These are phyloP conservation scores for Cyamopsis tetragonoloba DNA, from an alignment of 306 rosid genomes.

Conservation along the genomic window DNA sequence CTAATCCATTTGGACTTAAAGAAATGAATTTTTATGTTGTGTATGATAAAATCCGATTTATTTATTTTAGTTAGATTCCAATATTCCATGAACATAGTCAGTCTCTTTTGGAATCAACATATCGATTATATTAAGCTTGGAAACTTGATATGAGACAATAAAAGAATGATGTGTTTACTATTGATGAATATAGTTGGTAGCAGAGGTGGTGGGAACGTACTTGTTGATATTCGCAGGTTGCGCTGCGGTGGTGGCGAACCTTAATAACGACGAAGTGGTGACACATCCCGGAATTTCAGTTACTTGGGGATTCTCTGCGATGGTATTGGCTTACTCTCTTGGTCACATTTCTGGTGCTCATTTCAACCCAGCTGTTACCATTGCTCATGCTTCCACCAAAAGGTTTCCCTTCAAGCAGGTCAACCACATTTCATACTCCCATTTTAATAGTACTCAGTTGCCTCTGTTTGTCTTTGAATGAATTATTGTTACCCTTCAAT, in stretches of 20 bases:
- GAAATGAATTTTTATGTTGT: background rate
- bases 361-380: slow-evolving; percentile 82
- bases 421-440: background rate
- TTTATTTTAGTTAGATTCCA: background rate
- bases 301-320: slow-evolving; percentile 68
- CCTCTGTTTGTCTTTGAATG: background rate
- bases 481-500: background rate
- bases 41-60: background rate
- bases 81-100: no score
- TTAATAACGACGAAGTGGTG: slow-evolving; percentile 32
- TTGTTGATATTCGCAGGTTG: slow-evolving; percentile 79
- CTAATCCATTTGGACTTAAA: background rate
- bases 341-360: slow-evolving; percentile 92
- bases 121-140: background rate
- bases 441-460: background rate
- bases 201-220: slow-evolving; percentile 73
- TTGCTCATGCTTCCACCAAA: slow-evolving; percentile 62
- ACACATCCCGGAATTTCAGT: slow-evolving; percentile 56
- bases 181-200: slow-evolving; percentile 48
- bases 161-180: background rate
- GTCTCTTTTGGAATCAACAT: background rate
- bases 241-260: slow-evolving; percentile 62
- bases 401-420: slow-evolving; percentile 73
- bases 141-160: no score
- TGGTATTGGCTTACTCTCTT: slow-evolving; percentile 60